Evolutionary conservation across 306 rosid species (phyloP), one percentile per base, ranked within the genome.

Genomic region (Mucuna pruriens): DNA sequence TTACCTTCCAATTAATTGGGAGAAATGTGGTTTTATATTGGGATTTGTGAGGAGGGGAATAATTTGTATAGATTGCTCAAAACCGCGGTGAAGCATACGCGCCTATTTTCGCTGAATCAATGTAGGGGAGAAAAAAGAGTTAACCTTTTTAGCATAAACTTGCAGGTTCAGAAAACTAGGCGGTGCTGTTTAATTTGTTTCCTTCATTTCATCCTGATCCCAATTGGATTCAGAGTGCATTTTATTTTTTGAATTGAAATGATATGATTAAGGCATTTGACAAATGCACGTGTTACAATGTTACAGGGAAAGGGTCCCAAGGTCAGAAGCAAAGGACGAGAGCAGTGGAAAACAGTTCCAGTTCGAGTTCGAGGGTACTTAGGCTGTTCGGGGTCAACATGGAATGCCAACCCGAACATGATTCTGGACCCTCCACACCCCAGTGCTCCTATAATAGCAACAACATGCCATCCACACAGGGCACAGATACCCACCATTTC

Each of bases 301-400:
- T 81, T 51, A 46, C 57, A 73, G 74, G 78, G 13, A 66, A 74
- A 86, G 94, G 83, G 76, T 76, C 86, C 38, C 76, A 82, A 36
- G 84, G 34, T 15, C 67, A 79, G 77, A 88, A 22, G 38, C 91
- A 84, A 87, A 87, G 83, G 87, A 76, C 87, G 75, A 69, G 81
- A 82, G 45, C 78, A 25, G 81, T 45, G 46, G 91, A 90, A 33
- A 94, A 74, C 36, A 80, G 61, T 86, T 85, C 91, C 0, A 91
- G 82, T 23, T 69, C 85, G 3, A 74, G 82, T 86, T 91, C 98
- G 2, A 96, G 78, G 84, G 89, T 86, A 60, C 89, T 96, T 80
- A 89, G 99, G 91, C 82, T 96, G 12, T 96, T 96, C 48, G 99
- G 99, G 10, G 99, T 96, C 70, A 85, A 93, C 90, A 78, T 96